Percentiles rank a stretch among this genome's conserved stretches.
Evolutionary conservation across 148 eudicot genomes (phyloP).

Genomic region (Persicaria maculosa): DNA sequence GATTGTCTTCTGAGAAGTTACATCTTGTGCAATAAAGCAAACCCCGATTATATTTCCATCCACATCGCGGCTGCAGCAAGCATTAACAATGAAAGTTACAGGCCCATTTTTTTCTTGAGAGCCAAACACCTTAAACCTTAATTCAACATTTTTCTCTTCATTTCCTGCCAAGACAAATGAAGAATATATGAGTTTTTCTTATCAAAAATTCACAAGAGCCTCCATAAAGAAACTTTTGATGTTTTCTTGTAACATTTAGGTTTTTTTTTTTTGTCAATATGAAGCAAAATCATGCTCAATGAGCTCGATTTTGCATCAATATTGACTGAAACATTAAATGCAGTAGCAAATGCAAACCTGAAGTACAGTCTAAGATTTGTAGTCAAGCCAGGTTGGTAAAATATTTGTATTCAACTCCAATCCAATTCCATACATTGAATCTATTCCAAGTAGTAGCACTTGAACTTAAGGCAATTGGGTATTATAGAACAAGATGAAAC

Average conservation of each 20-base stretch:
- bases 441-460: no score
- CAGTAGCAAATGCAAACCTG: background rate
- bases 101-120: conserved; percentile 33
- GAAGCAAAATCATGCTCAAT: no score
- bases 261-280: no score
- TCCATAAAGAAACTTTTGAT: background rate
- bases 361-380: background rate
- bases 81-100: conserved; percentile 47
- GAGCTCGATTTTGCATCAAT: no score
- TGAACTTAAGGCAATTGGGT: no score
- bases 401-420: no score
- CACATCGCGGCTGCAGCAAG: conserved; percentile 62
- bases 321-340: background rate
- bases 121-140: conserved; percentile 46
- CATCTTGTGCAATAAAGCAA: conserved; percentile 75
- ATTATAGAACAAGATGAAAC: background rate
- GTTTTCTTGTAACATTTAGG: background rate
- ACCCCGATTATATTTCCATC: conserved; percentile 49
- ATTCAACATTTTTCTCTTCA: conserved; percentile 56
- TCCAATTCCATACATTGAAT: no score
- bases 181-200: background rate
- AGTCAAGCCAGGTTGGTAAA: no score
- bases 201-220: conserved; percentile 3
- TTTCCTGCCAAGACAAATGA: conserved; percentile 36
- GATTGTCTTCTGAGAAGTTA: conserved; percentile 52